Percentiles rank a stretch among this genome's conserved stretches.
phyloP scores from a whole-genome alignment of 106 monocot species.

The Phalaenopsis equestris region DNA sequence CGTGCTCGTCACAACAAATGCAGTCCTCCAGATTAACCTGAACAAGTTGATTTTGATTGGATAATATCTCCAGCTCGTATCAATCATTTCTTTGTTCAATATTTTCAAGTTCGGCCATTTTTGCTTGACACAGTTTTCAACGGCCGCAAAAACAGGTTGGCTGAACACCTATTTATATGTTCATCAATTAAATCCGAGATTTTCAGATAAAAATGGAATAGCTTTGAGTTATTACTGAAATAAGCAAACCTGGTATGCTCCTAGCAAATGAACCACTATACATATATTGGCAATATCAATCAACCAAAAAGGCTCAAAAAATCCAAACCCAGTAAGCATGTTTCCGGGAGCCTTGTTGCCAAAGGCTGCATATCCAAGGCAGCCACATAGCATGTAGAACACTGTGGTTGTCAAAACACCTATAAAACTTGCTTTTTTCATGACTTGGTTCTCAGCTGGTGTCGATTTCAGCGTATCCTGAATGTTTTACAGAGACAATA shows the following conservation, averaged over 20 bases:
- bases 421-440: conserved; percentile 33
- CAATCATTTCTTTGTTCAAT: background rate
- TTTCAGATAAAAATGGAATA: background rate
- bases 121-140: conserved; percentile 13
- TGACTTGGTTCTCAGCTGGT: conserved; percentile 36
- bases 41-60: conserved; percentile 11
- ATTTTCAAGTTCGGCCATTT: conserved; percentile 17
- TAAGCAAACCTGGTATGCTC: conserved; percentile 27
- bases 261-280: conserved; percentile 28
- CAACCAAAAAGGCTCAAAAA: conserved; percentile 41
- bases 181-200: conserved; percentile 8
- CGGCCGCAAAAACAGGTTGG: conserved; percentile 20
- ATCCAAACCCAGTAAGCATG: conserved; percentile 42
- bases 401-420: conserved; percentile 22
- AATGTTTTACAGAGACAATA: background rate
- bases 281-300: conserved; percentile 28
- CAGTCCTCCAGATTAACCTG: conserved; percentile 24
- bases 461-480: conserved; percentile 30
- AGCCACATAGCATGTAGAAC: conserved; percentile 33
- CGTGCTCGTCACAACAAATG: conserved; percentile 18
- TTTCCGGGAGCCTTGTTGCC: conserved; percentile 34
- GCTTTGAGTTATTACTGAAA: background rate
- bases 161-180: conserved; percentile 10
- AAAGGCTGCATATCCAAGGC: conserved; percentile 37
- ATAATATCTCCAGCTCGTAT: background rate